Base-by-base conservation (phyloP, 805 yeast genomes). In the Yarrowia divulgata region DNA sequence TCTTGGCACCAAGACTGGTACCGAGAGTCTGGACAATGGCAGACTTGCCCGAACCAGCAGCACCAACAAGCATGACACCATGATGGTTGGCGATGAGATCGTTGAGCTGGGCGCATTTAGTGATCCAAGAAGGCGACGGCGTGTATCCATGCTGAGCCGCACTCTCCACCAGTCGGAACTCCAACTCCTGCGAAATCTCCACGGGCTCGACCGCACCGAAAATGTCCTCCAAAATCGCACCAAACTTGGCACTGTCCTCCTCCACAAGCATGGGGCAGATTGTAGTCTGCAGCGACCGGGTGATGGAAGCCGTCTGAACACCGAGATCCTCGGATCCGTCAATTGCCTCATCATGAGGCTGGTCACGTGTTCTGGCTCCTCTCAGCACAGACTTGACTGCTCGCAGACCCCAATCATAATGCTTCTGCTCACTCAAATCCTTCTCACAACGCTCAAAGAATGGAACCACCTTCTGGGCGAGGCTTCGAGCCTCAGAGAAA, bases 341-440 rank as follows among this genome's bases (percentile, higher is more conserved):
- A 8, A 34, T 10, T 9, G 62, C 3, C 48, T 34, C 43, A 14
- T 50, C 63, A 1, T 14, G 29, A 3, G 19, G 39, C 23, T 42
- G 29, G 10, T 43, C 46, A n/a, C 57, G 37, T 12, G 57, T 2
- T 9, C 52, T 40, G 72, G 93, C 87, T 68, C 84, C 84, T 9
- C 81, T 77, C 18, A 94, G 76, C 0, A 88, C 85, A 46, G 87
- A 82, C 74, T 93, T 94, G 69, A 94, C 77, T 0, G 97, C 88
- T 70, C 98, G 82, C 52, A 94, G 79, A 0, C 98, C 97, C 83
- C 94, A 94, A 74, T 94, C 98, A 73, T 94, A 94, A 75, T 94
- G 98, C 5, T 77, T 75, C 74, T 91, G 97, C 0, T 71, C 29
- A 0, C 90, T 82, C 13, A 86, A 77, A 0, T 70, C 63, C 0